Conservation (phyloP, 345 rosid species). For the Ceriops zippeliana region DNA sequence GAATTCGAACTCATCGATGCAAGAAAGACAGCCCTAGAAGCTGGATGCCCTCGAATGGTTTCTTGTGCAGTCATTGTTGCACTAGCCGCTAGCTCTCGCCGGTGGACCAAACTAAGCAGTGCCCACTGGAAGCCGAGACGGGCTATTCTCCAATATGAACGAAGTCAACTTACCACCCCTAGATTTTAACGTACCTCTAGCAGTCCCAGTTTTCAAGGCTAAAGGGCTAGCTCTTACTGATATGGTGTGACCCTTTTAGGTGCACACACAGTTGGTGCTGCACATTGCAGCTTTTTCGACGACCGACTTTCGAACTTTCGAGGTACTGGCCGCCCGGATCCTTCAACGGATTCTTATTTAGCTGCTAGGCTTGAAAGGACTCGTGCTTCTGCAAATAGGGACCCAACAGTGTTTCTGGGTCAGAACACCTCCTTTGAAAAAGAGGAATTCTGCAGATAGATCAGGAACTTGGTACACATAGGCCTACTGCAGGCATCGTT, state of each 20-base stretch:
- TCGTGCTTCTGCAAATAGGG: conserved; percentile 26
- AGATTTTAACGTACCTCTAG: conserved; percentile 32
- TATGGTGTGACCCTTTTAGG: conserved; percentile 75
- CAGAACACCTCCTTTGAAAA: conserved; percentile 45
- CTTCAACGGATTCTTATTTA: conserved; percentile 47
- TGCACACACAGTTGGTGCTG: conserved; percentile 70
- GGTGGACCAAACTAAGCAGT: conserved; percentile 50
- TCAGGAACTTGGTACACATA: conserved; percentile 49
- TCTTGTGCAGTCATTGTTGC: conserved; percentile 72
- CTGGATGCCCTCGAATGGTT: conserved; percentile 52
- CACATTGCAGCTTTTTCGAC: conserved; percentile 53
- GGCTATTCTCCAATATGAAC: conserved; percentile 35
- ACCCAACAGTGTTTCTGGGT: conserved; percentile 59
- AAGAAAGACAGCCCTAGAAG: conserved; percentile 52
- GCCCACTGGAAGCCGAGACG: conserved; percentile 64
- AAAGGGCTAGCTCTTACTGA: conserved; percentile 46
- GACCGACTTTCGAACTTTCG: conserved; percentile 47
- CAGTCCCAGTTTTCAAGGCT: conserved; percentile 34
- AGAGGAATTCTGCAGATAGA: conserved; percentile 62
- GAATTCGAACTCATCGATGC: conserved; percentile 58
- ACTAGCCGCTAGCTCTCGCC: conserved; percentile 49
- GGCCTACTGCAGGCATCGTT: conserved; percentile 40
- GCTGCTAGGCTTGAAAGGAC: conserved; percentile 35
- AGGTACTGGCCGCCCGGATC: conserved; percentile 45
- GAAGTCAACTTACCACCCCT: conserved; percentile 70